Percentiles rank a stretch among this genome's conserved stretches.
Conservation (phyloP, 2,329 filamentous ascomycete species). For the Talaromyces pinophilus region DNA sequence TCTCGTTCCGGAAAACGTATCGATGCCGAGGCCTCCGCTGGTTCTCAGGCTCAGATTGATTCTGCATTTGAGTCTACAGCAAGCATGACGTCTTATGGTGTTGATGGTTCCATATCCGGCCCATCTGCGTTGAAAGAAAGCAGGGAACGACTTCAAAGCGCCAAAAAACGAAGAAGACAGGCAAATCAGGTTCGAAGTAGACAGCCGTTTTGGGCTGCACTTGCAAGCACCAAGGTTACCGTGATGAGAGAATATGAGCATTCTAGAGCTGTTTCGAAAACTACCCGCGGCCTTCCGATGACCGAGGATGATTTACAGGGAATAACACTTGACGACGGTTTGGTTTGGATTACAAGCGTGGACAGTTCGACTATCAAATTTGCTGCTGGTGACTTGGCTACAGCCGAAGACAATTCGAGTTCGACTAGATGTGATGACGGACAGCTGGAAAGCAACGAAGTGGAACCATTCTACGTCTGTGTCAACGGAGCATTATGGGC, state of each 20-base stretch:
- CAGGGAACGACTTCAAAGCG: slow-evolving; percentile 61
- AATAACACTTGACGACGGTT: slow-evolving; percentile 44
- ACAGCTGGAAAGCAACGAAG: slow-evolving; percentile 32
- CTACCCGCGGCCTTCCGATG: slow-evolving; percentile 41
- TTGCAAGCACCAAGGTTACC: slow-evolving; percentile 94
- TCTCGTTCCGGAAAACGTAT: slow-evolving; percentile 46
- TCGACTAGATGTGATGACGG: slow-evolving; percentile 32
- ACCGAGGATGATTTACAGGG: slow-evolving; percentile 47
- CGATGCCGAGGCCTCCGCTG: slow-evolving; percentile 49
- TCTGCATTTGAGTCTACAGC: slow-evolving; percentile 47
- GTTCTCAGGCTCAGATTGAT: slow-evolving; percentile 45
- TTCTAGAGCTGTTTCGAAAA: slow-evolving; percentile 56
- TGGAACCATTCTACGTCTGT: slow-evolving; percentile 65
- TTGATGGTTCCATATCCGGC: slow-evolving; percentile 52
- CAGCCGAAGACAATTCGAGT: slow-evolving; percentile 33
- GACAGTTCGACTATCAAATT: slow-evolving; percentile 51
- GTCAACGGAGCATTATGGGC: slow-evolving; percentile 67
- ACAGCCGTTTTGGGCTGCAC: slow-evolving; percentile 90
- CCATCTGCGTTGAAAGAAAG: slow-evolving; percentile 55
- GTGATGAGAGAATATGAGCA: slow-evolving; percentile 90
- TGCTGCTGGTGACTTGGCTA: slow-evolving; percentile 46
- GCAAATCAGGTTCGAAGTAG: slow-evolving; percentile 86
- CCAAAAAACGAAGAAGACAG: slow-evolving; percentile 86
- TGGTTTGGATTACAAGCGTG: slow-evolving; percentile 51
- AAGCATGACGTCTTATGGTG: slow-evolving; percentile 43